Evolutionary conservation across 2,329 filamentous ascomycete species (phyloP).

Genomic region (Cladosporium sp.): DNA sequence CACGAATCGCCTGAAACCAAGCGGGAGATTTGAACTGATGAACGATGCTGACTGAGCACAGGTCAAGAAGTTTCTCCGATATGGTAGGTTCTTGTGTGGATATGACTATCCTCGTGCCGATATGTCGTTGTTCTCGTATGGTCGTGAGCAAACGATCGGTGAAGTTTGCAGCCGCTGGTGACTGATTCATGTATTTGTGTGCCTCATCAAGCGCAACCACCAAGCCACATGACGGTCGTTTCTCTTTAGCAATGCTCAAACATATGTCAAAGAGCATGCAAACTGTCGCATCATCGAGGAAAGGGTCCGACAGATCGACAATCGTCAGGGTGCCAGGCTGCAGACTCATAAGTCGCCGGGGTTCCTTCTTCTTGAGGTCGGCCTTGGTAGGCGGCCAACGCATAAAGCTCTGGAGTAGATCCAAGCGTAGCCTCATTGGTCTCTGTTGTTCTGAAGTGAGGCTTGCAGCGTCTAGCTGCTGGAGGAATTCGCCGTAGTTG

Average conservation of each 20-base stretch:
- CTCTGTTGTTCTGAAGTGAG: not conserved
- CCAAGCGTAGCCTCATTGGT: not conserved
- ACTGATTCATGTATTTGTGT: constrained; percentile 67
- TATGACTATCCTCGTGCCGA: constrained; percentile 63
- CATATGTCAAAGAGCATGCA: constrained; percentile 8
- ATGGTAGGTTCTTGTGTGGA: constrained; percentile 76
- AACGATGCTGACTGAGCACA: constrained; percentile 69
- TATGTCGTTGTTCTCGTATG: constrained; percentile 69
- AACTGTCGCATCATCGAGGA: constrained; percentile 54
- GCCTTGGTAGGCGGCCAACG: not conserved
- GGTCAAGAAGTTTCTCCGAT: constrained; percentile 62
- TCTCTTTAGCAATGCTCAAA: constrained; percentile 1
- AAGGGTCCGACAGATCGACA: constrained; percentile 69
- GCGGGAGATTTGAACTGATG: constrained; percentile 66
- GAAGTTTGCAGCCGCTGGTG: constrained; percentile 44
- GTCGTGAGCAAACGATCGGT: constrained; percentile 40
- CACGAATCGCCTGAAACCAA: constrained; percentile 51
- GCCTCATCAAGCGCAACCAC: constrained; percentile 72
- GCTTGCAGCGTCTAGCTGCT: not conserved
- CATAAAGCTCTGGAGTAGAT: constrained; percentile 6
- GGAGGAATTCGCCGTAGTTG: not conserved
- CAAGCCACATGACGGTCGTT: constrained; percentile 39
- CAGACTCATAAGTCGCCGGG: not conserved
- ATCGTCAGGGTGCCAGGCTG: constrained; percentile 54
- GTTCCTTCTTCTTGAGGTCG: not conserved